phyloP scores from a whole-genome alignment of 2,329 filamentous ascomycete genomes.

The Dendryphion nanum region DNA sequence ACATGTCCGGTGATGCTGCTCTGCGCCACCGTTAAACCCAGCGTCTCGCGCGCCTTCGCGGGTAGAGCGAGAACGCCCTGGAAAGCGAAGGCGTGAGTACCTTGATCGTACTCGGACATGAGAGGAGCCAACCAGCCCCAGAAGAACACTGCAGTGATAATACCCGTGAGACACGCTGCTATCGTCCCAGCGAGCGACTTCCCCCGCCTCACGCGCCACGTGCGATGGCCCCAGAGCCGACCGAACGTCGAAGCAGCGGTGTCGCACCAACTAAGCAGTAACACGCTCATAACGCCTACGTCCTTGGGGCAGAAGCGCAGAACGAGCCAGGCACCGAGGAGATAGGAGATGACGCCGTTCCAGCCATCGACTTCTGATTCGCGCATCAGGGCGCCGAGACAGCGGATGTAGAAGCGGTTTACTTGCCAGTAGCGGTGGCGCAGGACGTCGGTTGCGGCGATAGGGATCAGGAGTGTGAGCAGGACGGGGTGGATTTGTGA shows the following conservation, averaged over 20 bases:
- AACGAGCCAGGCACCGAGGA: conserved; percentile 84
- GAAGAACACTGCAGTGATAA: conserved; percentile 79
- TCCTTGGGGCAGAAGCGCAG: conserved; percentile 91
- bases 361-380: conserved; percentile 92
- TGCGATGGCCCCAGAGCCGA: conserved; percentile 84
- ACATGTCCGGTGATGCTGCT: conserved; percentile 66
- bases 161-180: conserved; percentile 79
- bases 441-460: conserved; percentile 76
- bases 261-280: conserved; percentile 96
- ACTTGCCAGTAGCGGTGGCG: conserved; percentile 79
- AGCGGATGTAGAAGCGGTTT: conserved; percentile 82
- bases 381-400: conserved; percentile 88
- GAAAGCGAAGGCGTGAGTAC: conserved; percentile 72
- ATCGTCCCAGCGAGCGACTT: conserved; percentile 90
- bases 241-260: conserved; percentile 95
- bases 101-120: conserved; percentile 34
- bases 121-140: conserved; percentile 80
- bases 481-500: conserved; percentile 79
- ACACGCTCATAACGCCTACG: conserved; percentile 80
- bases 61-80: conserved; percentile 74
- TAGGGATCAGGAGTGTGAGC: conserved; percentile 76
- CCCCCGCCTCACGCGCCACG: conserved; percentile 76
- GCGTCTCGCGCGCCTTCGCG: conserved; percentile 51
- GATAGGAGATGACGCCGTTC: conserved; percentile 97
- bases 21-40: conserved; percentile 61